Conservation (phyloP, 495 filamentous ascomycete genomes). For the Aspergillus kassunensis region DNA sequence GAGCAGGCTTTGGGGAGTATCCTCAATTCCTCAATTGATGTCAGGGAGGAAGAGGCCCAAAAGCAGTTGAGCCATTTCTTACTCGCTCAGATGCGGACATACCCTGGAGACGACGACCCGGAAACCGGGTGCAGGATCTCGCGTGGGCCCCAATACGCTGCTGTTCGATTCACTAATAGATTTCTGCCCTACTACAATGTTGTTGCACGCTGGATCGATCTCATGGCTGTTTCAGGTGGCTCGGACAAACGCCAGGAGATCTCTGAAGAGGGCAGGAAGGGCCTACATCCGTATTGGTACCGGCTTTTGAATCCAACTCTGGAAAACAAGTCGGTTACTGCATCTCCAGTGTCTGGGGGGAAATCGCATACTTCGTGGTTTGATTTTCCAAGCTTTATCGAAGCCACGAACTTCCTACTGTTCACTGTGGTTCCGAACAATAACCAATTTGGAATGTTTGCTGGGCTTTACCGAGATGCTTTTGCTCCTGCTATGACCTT, state of each 20-base stretch:
- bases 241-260: slow-evolving; percentile 69
- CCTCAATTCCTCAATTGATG: slow-evolving; percentile 52
- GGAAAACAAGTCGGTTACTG: slow-evolving; percentile 22
- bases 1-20: slow-evolving; percentile 84
- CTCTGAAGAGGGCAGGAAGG: slow-evolving; percentile 84
- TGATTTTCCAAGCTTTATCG: slow-evolving; percentile 44
- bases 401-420: slow-evolving; percentile 32
- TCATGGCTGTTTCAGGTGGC: slow-evolving; percentile 68
- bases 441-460: slow-evolving; percentile 23
- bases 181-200: slow-evolving; percentile 77
- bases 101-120: slow-evolving; percentile 45
- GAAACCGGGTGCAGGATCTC: slow-evolving; percentile 40
- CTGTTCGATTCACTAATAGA: slow-evolving; percentile 87
- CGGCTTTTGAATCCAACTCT: slow-evolving; percentile 55
- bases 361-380: slow-evolving; percentile 31
- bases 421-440: slow-evolving; percentile 21
- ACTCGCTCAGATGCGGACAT: slow-evolving; percentile 59
- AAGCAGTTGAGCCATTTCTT: slow-evolving; percentile 56
- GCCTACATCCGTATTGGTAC: slow-evolving; percentile 79
- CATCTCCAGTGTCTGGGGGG: slow-evolving; percentile 6
- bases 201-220: slow-evolving; percentile 79
- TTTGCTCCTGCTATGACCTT: slow-evolving; percentile 63
- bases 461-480: slow-evolving; percentile 34
- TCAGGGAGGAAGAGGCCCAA: slow-evolving; percentile 40
- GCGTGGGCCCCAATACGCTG: slow-evolving; percentile 71